Evolutionary conservation across 306 rosid species (phyloP).

Genomic region (Leucaena leucocephala): DNA sequence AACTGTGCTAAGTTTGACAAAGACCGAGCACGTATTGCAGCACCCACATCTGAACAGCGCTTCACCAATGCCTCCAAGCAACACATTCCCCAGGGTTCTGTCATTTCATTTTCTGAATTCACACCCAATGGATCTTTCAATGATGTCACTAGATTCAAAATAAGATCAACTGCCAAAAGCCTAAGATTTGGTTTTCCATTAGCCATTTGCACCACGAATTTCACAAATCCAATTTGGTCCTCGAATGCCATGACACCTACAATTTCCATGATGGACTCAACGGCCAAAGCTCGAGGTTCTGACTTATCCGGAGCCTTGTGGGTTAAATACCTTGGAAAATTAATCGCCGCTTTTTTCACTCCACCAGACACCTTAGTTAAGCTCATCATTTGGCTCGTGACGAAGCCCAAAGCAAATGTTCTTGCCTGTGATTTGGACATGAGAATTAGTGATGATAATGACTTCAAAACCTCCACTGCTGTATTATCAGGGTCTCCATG

Average conservation of each 20-base stretch:
- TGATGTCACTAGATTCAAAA: slow-evolving; percentile 48
- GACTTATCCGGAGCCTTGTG: slow-evolving; percentile 79
- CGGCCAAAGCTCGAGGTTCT: slow-evolving; percentile 79
- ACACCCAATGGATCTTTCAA: slow-evolving; percentile 62
- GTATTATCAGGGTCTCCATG: slow-evolving; percentile 60
- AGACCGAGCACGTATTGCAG: slow-evolving; percentile 74
- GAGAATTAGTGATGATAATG: slow-evolving; percentile 56
- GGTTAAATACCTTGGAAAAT: slow-evolving; percentile 73
- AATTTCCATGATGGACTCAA: slow-evolving; percentile 74
- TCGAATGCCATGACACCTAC: slow-evolving; percentile 52
- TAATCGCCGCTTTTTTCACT: slow-evolving; percentile 67
- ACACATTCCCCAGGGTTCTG: slow-evolving; percentile 60
- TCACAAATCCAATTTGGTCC: slow-evolving; percentile 75
- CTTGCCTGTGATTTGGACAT: slow-evolving; percentile 66
- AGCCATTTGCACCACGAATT: slow-evolving; percentile 69
- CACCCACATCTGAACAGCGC: slow-evolving; percentile 74
- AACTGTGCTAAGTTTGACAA: slow-evolving; percentile 74
- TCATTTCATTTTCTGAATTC: slow-evolving; percentile 54
- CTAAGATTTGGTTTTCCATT: slow-evolving; percentile 73
- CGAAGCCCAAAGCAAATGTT: slow-evolving; percentile 63
- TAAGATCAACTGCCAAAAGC: slow-evolving; percentile 81
- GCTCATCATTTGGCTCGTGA: slow-evolving; percentile 42
- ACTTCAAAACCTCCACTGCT: slow-evolving; percentile 75
- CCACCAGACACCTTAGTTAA: slow-evolving; percentile 41
- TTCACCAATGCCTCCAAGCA: slow-evolving; percentile 80